Evolutionary conservation across 2,329 filamentous ascomycete genomes (phyloP).

Genomic region (Aspergillus neotritici): DNA sequence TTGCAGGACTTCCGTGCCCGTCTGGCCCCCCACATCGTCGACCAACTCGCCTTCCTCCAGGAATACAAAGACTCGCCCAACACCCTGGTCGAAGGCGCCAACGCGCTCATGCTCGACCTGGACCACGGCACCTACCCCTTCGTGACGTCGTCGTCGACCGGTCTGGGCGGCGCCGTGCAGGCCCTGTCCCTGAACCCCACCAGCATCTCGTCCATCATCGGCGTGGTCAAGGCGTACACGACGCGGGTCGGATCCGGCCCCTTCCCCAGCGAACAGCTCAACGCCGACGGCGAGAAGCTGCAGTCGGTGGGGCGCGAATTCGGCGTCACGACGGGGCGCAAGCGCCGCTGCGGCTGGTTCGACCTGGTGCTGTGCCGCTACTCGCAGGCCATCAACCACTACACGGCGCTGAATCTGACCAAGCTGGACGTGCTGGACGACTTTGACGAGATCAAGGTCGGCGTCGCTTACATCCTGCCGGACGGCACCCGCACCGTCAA

Average conservation of each 20-base stretch:
- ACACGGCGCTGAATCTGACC: slow-evolving; percentile 55
- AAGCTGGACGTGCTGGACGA: slow-evolving; percentile 61
- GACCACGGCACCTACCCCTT: slow-evolving; percentile 50
- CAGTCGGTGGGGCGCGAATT: slow-evolving; percentile 52
- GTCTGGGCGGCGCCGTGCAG: slow-evolving; percentile 49
- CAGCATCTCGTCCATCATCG: slow-evolving; percentile 54
- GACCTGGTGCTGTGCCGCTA: slow-evolving; percentile 61
- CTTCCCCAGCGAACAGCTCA: slow-evolving; percentile 59
- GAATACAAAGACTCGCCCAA: slow-evolving; percentile 50
- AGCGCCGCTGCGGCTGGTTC: slow-evolving; percentile 60
- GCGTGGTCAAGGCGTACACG: slow-evolving; percentile 62
- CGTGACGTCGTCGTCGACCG: slow-evolving; percentile 45
- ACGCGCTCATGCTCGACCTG: slow-evolving; percentile 58
- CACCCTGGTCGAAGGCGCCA: slow-evolving; percentile 59
- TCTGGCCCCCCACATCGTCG: slow-evolving; percentile 36
- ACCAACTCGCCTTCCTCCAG: slow-evolving; percentile 49
- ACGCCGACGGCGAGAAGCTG: slow-evolving; percentile 52
- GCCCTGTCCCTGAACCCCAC: slow-evolving; percentile 55
- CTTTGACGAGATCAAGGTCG: slow-evolving; percentile 59
- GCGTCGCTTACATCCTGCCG: slow-evolving; percentile 50
- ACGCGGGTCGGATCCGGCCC: slow-evolving; percentile 56
- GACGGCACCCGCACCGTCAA: slow-evolving; percentile 46
- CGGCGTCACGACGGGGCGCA: slow-evolving; percentile 56
- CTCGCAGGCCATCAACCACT: slow-evolving; percentile 52
- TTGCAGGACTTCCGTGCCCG: slow-evolving; percentile 34